phyloP scores from a whole-genome alignment of 176 grass and related monocot species.

The Carex littledalei region DNA sequence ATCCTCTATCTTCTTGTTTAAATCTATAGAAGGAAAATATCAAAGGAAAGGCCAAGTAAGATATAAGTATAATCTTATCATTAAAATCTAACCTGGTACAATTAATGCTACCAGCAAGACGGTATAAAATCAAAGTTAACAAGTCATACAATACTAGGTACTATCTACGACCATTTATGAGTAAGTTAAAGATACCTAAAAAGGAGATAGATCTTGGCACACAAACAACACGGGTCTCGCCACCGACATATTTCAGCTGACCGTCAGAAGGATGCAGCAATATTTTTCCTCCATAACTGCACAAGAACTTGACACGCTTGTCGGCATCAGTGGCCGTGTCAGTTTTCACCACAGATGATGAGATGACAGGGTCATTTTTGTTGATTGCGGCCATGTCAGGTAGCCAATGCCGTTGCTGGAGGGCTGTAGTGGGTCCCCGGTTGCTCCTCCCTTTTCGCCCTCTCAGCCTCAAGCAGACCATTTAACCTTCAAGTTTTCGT shows the following conservation, averaged over 20 bases:
- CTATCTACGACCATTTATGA: background rate
- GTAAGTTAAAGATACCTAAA: conserved; percentile 28
- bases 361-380: background rate
- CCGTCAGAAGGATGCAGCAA: conserved; percentile 59
- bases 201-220: conserved; percentile 67
- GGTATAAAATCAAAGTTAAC: background rate
- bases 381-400: background rate
- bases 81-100: background rate
- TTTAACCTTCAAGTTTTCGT: background rate
- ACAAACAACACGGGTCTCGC: conserved; percentile 78
- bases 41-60: background rate
- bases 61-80: background rate
- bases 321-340: background rate
- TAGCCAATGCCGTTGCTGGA: background rate
- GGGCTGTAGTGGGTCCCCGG: background rate
- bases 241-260: conserved; percentile 77
- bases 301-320: conserved; percentile 68
- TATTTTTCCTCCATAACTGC: conserved; percentile 91
- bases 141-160: background rate
- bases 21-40: conserved; percentile 39
- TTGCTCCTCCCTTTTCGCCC: conserved; percentile 9
- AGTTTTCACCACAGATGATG: background rate
- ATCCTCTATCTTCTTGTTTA: conserved; percentile 69
- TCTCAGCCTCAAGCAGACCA: conserved; percentile 13
- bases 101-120: background rate